Conservation (phyloP, 139 green algal genomes). For the Desmodesmus armatus region DNA sequence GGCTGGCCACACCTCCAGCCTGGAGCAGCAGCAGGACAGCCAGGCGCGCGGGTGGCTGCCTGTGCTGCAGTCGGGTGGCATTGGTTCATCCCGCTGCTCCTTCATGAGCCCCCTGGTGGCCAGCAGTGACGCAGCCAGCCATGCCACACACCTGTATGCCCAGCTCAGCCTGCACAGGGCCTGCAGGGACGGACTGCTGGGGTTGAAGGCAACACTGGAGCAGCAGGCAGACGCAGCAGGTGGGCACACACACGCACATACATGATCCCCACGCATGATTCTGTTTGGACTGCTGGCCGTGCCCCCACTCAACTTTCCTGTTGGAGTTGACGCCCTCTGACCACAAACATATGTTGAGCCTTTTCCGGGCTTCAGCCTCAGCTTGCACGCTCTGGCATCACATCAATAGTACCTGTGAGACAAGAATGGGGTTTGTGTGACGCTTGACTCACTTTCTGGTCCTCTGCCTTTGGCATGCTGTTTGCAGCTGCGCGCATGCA, state of each 20-base stretch:
- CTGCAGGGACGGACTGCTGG: conserved; percentile 23
- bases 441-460: too few relatives aligned
- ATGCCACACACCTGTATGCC: conserved; percentile 44
- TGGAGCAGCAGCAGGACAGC: not conserved
- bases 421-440: too few relatives aligned
- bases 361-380: too few relatives aligned
- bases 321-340: too few relatives aligned
- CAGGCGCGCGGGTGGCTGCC: not conserved
- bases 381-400: too few relatives aligned
- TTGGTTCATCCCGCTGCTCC: too few relatives aligned
- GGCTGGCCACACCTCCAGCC: not conserved
- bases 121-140: conserved; percentile 30
- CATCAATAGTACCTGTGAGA: too few relatives aligned
- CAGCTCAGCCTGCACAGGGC: conserved; percentile 33
- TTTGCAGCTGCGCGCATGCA: conserved; percentile 6
- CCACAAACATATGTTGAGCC: too few relatives aligned
- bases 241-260: not conserved
- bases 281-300: too few relatives aligned
- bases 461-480: too few relatives aligned
- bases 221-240: not conserved
- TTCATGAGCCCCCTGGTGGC: conserved; percentile 14
- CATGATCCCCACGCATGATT: too few relatives aligned
- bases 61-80: not conserved
- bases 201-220: not conserved
- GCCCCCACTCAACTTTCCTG: too few relatives aligned